Evolutionary conservation across 257 asterid genomes (phyloP).

Genomic region (Ocimum tenuiflorum): DNA sequence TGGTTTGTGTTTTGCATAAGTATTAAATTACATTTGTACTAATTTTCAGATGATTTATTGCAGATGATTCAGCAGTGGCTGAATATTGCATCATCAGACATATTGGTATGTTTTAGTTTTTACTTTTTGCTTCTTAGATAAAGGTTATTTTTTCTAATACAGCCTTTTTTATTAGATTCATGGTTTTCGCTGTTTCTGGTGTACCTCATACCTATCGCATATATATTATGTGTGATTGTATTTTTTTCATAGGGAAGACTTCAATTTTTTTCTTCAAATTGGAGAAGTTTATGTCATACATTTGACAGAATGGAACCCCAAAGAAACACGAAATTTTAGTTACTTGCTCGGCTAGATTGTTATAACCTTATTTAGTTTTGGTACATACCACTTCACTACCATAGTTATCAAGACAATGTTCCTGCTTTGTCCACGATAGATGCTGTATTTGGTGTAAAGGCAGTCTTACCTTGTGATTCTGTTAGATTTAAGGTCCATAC

Average conservation of each 20-base stretch:
- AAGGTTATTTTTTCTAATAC: not conserved
- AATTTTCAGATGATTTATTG: constrained; percentile 23
- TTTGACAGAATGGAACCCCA: not conserved
- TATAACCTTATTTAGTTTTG: too few species aligned
- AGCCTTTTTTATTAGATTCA: constrained; percentile 2
- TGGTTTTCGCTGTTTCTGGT: not conserved
- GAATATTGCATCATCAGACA: constrained; percentile 64
- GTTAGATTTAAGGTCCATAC: too few species aligned
- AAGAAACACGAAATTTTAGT: not conserved
- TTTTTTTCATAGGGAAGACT: not conserved
- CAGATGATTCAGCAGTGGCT: constrained; percentile 95
- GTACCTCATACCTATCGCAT: not conserved
- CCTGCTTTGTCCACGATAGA: not conserved
- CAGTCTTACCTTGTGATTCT: too few species aligned
- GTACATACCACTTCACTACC: too few species aligned
- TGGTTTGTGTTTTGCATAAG: not conserved
- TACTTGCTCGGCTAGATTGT: constrained; percentile 6
- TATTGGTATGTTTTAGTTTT: constrained; percentile 48
- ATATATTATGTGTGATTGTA: not conserved
- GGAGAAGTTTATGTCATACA: not conserved
- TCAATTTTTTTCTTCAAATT: not conserved
- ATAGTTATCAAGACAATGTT: not conserved
- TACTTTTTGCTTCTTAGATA: not conserved
- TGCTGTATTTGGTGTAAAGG: constrained; percentile 3
- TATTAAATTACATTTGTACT: constrained; percentile 16